Evolutionary conservation across 1,284 basidiomycete species (phyloP).

Genomic region (Boletellus deceptivus): DNA sequence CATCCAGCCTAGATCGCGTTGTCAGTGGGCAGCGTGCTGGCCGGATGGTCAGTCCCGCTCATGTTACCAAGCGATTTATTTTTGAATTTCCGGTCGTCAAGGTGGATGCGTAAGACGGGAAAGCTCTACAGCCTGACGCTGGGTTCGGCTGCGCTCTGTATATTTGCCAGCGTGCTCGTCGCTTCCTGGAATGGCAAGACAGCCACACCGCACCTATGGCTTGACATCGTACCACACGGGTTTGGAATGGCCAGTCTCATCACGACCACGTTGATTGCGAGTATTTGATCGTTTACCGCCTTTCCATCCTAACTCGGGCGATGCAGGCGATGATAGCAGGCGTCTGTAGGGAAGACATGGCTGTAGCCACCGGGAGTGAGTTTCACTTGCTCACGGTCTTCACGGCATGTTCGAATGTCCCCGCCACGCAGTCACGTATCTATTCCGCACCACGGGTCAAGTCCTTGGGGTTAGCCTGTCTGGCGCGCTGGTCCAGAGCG

Average conservation of each 20-base stretch:
- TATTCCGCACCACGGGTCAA: conserved; percentile 89
- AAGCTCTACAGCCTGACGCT: conserved; percentile 76
- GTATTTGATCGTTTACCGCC: conserved; percentile 26
- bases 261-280: conserved; percentile 78
- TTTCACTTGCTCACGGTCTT: conserved; percentile 17
- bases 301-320: conserved; percentile 7
- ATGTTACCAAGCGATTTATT: background rate
- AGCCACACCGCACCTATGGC: conserved; percentile 65
- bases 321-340: conserved; percentile 79
- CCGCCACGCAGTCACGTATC: conserved; percentile 69
- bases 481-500: conserved; percentile 76
- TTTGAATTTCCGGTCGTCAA: conserved; percentile 28
- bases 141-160: conserved; percentile 50
- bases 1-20: conserved; percentile 57
- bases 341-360: conserved; percentile 78
- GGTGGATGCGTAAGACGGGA: conserved; percentile 82
- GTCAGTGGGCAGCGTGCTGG: conserved; percentile 76
- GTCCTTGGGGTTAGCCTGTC: conserved; percentile 86
- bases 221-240: conserved; percentile 75
- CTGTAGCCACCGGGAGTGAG: conserved; percentile 86
- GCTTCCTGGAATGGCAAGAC: conserved; percentile 63
- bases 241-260: conserved; percentile 82
- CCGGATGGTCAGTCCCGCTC: conserved; percentile 65
- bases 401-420: conserved; percentile 1
- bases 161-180: conserved; percentile 57